A percentile compares a stretch with the other conserved stretches of the same genome.
These are phyloP conservation scores for Micromonas pusilla DNA, from an alignment of 139 green algal genomes.

Conservation along the genomic window DNA sequence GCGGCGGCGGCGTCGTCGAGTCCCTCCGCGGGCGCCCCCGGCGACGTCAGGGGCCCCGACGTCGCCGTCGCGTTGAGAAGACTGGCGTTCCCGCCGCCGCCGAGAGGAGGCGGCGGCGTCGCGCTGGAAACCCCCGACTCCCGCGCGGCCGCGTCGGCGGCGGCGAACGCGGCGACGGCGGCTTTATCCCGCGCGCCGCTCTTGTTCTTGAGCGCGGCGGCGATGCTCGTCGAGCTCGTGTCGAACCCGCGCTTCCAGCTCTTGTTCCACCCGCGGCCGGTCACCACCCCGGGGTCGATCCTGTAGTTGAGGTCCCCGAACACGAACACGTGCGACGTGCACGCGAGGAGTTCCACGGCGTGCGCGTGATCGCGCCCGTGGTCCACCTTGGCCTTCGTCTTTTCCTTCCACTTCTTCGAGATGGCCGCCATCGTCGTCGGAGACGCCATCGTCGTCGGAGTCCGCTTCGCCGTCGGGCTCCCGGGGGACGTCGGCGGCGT, in stretches of 20 bases:
- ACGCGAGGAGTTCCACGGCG: background rate
- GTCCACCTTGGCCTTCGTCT: background rate
- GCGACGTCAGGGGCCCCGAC: too few relatives aligned
- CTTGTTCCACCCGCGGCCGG: background rate
- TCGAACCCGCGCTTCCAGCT: background rate
- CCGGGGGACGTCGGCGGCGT: background rate
- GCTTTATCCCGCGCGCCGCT: background rate
- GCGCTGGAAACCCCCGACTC: too few relatives aligned
- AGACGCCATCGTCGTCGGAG: background rate
- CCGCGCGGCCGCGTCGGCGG: too few relatives aligned
- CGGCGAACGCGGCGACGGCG: background rate
- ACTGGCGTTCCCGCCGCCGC: too few relatives aligned
- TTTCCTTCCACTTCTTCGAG: background rate
- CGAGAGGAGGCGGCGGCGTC: too few relatives aligned
- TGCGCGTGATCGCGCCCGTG: too few relatives aligned
- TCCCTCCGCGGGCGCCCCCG: too few relatives aligned
- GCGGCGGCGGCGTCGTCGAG: too few relatives aligned
- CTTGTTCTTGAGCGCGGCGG: background rate
- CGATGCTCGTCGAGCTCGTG: background rate
- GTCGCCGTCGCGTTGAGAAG: too few relatives aligned
- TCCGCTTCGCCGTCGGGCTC: background rate
- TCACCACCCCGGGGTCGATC: slow-evolving; percentile 7
- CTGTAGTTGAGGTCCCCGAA: slow-evolving; percentile 21
- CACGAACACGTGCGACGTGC: slow-evolving; percentile 3
- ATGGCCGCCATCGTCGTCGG: background rate